These are phyloP conservation scores for Combretum micranthum DNA, from an alignment of 345 rosid genomes.

Conservation along the genomic window DNA sequence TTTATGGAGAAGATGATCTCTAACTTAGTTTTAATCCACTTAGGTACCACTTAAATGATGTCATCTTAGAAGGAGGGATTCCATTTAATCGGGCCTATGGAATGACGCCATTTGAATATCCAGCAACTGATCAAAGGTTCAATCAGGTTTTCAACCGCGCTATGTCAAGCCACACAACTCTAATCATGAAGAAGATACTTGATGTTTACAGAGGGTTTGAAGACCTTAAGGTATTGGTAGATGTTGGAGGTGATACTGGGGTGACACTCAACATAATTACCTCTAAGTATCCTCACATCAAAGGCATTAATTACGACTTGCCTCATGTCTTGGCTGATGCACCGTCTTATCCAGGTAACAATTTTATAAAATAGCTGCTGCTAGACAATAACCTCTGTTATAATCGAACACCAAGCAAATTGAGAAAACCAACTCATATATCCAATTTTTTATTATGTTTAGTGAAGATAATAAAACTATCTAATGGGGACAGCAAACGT, in stretches of 20 bases:
- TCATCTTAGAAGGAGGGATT: constrained; percentile 23
- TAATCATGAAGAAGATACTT: constrained; percentile 19
- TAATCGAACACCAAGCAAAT: no score
- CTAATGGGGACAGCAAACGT: no score
- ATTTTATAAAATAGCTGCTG: not conserved
- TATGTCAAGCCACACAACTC: constrained; percentile 15
- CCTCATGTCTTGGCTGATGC: constrained; percentile 25
- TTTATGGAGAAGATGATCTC: no score
- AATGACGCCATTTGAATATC: constrained; percentile 18
- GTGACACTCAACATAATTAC: constrained; percentile 14
- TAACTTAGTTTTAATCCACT: not conserved
- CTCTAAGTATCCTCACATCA: constrained; percentile 17
- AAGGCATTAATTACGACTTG: constrained; percentile 26
- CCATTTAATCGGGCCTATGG: constrained; percentile 21
- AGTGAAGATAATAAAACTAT: no score
- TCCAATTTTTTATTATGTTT: no score
- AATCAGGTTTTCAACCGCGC: constrained; percentile 14
- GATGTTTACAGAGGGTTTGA: constrained; percentile 21
- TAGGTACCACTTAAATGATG: constrained; percentile 26
- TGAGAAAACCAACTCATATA: no score
- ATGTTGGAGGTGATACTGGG: constrained; percentile 27
- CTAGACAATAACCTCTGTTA: not conserved
- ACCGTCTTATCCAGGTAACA: constrained; percentile 19
- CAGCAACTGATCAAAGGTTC: constrained; percentile 22
- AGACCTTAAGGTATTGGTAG: constrained; percentile 13